Evolutionary conservation across 75 land plant species (phyloP), one percentile per base, ranked within the genome.

Genomic region (Pinus tabuliformis): DNA sequence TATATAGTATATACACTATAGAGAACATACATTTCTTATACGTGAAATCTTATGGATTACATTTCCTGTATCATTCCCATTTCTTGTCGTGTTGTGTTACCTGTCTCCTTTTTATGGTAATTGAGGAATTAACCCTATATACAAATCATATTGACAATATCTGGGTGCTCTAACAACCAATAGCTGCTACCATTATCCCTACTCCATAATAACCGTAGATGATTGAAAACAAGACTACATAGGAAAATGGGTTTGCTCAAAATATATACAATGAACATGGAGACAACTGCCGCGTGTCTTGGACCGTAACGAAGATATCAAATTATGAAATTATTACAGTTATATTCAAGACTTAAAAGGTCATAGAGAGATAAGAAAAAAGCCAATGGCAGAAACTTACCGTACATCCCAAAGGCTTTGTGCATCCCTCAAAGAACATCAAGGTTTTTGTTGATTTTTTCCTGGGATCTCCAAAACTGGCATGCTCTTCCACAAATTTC

Each of bases 391-490:
- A 76, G n/a, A 54, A 28, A 3, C 98, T 70, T 54, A 95, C 98
- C 77, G 99, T 95, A 63, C 99, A 97, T 17, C 98, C 98, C 72
- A 88, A 76, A 54, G 89, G 96, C 73, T 79, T 91, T 59, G 94
- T 92, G 72, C 89, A 95, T 15, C 99, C 99, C 78, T 95, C 99
- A 81, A 97, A 82, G 58, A 95, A 97, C 99, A 89, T 95, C 65
- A 97, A 84, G 17, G 88, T 86, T 74, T 93, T 95, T 74, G 82
- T 77, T 37, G 73, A 77, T 62, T 74, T 79, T 72, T 89, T 93
- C 62, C 85, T 91, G 52, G 78, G 87, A 66, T 86, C 91, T 7
- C 63, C 81, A 77, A 78, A 76, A 75, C 58, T 62, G 70, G 82
- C 86, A 80, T 82, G 99, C 68, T 97, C 98, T 76, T 97, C 99